Base-by-base conservation (phyloP, 495 filamentous ascomycete species). In the Penicillium odoratum region DNA sequence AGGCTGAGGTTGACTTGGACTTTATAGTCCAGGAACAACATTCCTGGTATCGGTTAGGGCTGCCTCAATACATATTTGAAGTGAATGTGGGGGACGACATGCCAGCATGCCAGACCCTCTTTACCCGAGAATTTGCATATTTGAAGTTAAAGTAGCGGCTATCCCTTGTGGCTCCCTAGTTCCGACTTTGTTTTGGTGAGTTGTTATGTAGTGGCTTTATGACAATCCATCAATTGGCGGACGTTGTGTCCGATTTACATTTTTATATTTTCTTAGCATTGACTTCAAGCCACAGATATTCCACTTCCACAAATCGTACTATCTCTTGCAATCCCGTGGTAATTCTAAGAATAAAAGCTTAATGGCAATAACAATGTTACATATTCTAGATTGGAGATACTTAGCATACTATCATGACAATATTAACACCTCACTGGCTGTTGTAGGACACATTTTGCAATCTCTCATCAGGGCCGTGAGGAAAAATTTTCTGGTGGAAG, bases 401-500 rank as follows among this genome's bases (percentile, higher is more conserved):
- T 36, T 10, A 21, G 7, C 33, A 36, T 36, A 36, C 8, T 36
- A 36, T 21, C 21, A 21, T 21, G 21, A 21, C 21, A 21, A 2
- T 21, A 2, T 21, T 21, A 21, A 21, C 1, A 21, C 21, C 21
- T 21, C 2, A 21, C 21, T 21, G 21, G 2, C 21, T 21, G 21
- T 21, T 21, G 21, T 21, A 21, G 21, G 21, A 21, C 21, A 21
- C 21, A 21, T 21, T 21, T 21, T 21, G 21, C 21, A 21, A 21
- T 21, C 21, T 21, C 21, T 21, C 21, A 21, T 21, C 21, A 21
- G 2, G 21, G 21, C 21, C 21, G 21, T 18, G 62, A 61, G 3
- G n/a, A 67, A 47, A 68, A 56, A 11, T 57, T 69, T 10, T 57
- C 60, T 10, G 58, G 71, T 36, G 70, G 68, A 0, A 61, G 68